These are phyloP conservation scores for Alternaria alternata DNA, from an alignment of 2,329 filamentous ascomycete species.

Conservation along the genomic window DNA sequence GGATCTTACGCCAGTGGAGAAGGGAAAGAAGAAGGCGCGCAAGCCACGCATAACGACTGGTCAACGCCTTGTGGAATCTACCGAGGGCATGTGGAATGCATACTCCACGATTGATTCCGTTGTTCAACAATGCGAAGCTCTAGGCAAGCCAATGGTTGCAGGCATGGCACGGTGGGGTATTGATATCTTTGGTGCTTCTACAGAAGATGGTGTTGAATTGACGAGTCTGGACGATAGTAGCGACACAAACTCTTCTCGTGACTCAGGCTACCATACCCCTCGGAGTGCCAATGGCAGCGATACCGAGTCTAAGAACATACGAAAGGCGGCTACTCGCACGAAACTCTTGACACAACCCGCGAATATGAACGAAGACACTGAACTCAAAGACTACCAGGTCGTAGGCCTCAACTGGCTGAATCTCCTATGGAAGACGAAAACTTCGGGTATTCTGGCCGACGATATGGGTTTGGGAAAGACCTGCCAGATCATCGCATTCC, in stretches of 20 bases:
- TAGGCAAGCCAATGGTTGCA: constrained; percentile 71
- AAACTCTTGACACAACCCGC: constrained; percentile 72
- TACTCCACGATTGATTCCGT: constrained; percentile 86
- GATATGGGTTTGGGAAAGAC: constrained; percentile 98
- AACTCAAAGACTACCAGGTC: constrained; percentile 91
- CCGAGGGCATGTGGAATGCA: constrained; percentile 76
- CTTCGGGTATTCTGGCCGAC: constrained; percentile 92
- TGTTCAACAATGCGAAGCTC: constrained; percentile 75
- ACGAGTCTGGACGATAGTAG: constrained; percentile 60
- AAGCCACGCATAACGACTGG: constrained; percentile 64
- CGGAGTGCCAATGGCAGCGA: constrained; percentile 51
- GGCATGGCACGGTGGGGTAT: constrained; percentile 75
- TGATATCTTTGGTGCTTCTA: constrained; percentile 68
- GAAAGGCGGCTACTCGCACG: constrained; percentile 44
- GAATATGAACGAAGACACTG: constrained; percentile 77
- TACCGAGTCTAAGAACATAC: constrained; percentile 57
- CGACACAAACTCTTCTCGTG: constrained; percentile 57
- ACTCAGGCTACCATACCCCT: constrained; percentile 74
- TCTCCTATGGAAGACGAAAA: constrained; percentile 77
- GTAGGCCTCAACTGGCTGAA: constrained; percentile 95
- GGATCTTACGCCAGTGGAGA: constrained; percentile 34
- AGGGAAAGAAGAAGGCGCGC: constrained; percentile 46
- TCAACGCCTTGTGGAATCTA: constrained; percentile 72
- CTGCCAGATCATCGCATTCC: constrained; percentile 91
- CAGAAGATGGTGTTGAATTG: constrained; percentile 68